A percentile compares a stretch with the other conserved stretches of the same genome.
phyloP scores from a whole-genome alignment of 768 basidiomycete genomes.

The Hypholoma sublateritium region DNA sequence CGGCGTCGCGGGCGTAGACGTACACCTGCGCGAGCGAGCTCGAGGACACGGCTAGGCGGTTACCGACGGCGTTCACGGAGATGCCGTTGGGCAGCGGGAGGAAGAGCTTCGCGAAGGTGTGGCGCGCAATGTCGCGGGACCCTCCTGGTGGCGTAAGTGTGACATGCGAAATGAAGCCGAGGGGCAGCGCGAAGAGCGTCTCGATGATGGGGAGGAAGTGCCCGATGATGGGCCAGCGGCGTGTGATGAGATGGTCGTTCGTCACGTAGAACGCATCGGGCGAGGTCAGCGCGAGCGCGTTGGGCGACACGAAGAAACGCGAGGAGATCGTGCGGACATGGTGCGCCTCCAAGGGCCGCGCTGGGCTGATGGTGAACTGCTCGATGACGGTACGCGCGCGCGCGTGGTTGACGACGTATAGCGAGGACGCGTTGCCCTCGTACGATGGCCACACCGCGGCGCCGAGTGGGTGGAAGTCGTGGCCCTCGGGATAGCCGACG shows the following conservation, averaged over 20 bases:
- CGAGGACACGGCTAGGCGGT: conserved; percentile 56
- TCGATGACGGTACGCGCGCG: conserved; percentile 62
- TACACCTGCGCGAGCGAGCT: conserved; percentile 46
- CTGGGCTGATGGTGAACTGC: conserved; percentile 57
- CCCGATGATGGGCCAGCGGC: conserved; percentile 56
- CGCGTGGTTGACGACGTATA: conserved; percentile 73
- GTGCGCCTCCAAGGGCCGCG: conserved; percentile 39
- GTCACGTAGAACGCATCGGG: conserved; percentile 69
- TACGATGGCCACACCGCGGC: conserved; percentile 55
- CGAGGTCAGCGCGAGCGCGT: conserved; percentile 64
- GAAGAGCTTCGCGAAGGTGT: conserved; percentile 43
- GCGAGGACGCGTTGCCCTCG: conserved; percentile 46
- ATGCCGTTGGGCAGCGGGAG: conserved; percentile 73
- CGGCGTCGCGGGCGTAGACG: conserved; percentile 50
- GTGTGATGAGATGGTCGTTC: conserved; percentile 71
- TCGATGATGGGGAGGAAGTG: conserved; percentile 54
- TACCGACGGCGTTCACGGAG: conserved; percentile 50
- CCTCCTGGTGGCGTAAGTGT: conserved; percentile 33
- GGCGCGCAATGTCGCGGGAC: conserved; percentile 25
- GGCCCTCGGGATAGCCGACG: conserved; percentile 49
- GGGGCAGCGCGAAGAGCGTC: conserved; percentile 53
- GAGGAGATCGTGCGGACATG: conserved; percentile 63
- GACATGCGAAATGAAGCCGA: conserved; percentile 61
- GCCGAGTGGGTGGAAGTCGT: conserved; percentile 76
- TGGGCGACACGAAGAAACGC: conserved; percentile 61